phyloP scores from a whole-genome alignment of 139 green algal genomes.

The Chlamydomonas asymmetrica region DNA sequence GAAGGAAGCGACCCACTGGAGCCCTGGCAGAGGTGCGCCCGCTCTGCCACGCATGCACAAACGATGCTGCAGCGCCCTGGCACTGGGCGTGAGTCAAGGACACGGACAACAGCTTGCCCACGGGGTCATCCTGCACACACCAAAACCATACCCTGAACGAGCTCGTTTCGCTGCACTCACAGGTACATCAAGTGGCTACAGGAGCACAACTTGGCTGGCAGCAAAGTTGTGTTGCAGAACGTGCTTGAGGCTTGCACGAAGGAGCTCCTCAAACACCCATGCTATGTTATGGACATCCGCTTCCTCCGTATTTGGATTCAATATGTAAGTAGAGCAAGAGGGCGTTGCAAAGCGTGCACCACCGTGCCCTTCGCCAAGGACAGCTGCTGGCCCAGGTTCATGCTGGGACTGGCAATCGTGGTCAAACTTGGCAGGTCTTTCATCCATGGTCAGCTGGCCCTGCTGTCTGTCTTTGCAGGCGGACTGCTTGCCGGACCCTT shows the following conservation, averaged over 20 bases:
- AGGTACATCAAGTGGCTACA: slow-evolving; percentile 92
- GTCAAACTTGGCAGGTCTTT: too few relatives aligned
- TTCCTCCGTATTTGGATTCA: slow-evolving; percentile 94
- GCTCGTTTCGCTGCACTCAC: background rate
- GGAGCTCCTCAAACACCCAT: slow-evolving; percentile 53
- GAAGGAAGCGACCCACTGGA: slow-evolving; percentile 77
- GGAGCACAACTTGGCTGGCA: slow-evolving; percentile 61
- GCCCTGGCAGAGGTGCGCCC: slow-evolving; percentile 73
- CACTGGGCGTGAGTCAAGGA: too few relatives aligned
- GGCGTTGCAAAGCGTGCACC: too few relatives aligned
- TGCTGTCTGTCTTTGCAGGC: slow-evolving; percentile 53
- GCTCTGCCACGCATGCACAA: too few relatives aligned
- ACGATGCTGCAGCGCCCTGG: too few relatives aligned
- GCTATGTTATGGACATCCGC: slow-evolving; percentile 82
- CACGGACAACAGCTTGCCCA: background rate
- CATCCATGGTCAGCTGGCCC: too few relatives aligned
- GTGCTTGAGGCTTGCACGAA: slow-evolving; percentile 84
- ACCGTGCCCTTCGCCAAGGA: too few relatives aligned
- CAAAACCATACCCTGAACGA: background rate
- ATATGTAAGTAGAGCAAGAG: slow-evolving; percentile 74
- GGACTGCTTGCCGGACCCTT: slow-evolving; percentile 81
- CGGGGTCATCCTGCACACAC: background rate
- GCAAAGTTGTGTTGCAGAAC: slow-evolving; percentile 77
- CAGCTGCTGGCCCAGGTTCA: too few relatives aligned
- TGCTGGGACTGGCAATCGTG: too few relatives aligned